Conservation (phyloP, 2,329 filamentous ascomycete species). For the Cordyceps farinosa region DNA sequence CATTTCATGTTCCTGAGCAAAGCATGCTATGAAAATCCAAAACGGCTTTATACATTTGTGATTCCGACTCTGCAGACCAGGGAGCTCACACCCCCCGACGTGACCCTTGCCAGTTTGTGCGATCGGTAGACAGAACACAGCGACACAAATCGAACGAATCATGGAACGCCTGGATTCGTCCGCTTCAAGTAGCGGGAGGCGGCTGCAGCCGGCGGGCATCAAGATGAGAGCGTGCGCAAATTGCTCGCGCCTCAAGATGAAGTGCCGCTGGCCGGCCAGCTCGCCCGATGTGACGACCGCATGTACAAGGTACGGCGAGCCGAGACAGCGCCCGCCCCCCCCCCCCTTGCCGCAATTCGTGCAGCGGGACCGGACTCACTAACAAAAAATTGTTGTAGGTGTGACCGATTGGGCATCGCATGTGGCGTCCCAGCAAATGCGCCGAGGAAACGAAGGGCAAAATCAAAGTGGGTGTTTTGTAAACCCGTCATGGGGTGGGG, state of each 20-base stretch:
- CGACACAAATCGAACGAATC: background rate
- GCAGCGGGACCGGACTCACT: background rate
- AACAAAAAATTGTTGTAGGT: conserved; percentile 20
- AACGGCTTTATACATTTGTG: background rate
- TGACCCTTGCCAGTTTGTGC: background rate
- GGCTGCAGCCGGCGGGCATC: background rate
- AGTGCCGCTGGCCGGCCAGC: conserved; percentile 8
- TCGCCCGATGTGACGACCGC: background rate
- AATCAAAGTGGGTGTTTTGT: conserved; percentile 25
- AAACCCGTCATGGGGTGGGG: too few relatives aligned
- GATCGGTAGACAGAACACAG: background rate
- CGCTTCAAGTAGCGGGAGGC: background rate
- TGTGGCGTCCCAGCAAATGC: conserved; percentile 26
- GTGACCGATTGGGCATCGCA: conserved; percentile 23
- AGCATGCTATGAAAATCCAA: background rate
- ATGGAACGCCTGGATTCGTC: background rate
- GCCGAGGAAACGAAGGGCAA: conserved; percentile 25
- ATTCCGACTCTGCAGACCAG: background rate
- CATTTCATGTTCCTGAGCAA: background rate
- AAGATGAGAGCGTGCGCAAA: conserved; percentile 12
- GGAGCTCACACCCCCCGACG: background rate
- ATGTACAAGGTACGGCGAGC: conserved; percentile 3
- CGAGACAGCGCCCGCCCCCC: background rate
- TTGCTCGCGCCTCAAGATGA: conserved; percentile 14
- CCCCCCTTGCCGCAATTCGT: background rate